Base-by-base conservation (phyloP, 768 basidiomycete species). In the Boletus fagicola region DNA sequence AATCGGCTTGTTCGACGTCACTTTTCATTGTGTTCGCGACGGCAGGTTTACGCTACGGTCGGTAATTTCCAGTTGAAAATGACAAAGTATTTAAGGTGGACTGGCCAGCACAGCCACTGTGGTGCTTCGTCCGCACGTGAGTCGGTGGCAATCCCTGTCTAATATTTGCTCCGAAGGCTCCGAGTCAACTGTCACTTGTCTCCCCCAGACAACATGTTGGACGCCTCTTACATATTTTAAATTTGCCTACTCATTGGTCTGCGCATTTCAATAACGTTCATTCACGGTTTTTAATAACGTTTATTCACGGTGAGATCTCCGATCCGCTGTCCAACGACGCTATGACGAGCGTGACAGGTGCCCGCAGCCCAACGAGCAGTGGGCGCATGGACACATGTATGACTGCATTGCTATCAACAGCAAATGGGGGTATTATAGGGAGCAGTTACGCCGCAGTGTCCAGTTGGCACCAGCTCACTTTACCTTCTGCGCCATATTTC, bases 401-500 rank as follows among this genome's bases (percentile, higher is more conserved):
- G 47, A 60, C 33, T 46, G 45, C 60, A 58, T 53, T 48, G 60
- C 57, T 72, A 68, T 73, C 60, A 50, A 64, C 72, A 66, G 30
- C 38, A 53, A 71, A 64, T 46, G 59, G 59, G 65, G 65, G 57
- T 63, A 70, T 62, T 30, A 36, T 64, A 60, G 48, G 43, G 46
- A 22, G 45, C 47, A 43, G 44, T 59, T 51, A 62, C 59, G 62
- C 61, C 65, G 55, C 60, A 39, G 51, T 20, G 47, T 71, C 75
- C 48, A 82, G 73, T 48, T 72, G 75, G 66, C 86, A 86, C 90
- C 90, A 93, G 65, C 91, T 79, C n/a, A 93, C 86, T 57, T 71
- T 77, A 49, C 81, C 84, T 40, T 83, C 85, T 26, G 76, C 63
- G 7, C 94, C 94, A 66, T 97, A 95, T 64, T 83, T 85, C 56